Evolutionary conservation across 441 rosid species (phyloP).

Genomic region (Croton setiger): DNA sequence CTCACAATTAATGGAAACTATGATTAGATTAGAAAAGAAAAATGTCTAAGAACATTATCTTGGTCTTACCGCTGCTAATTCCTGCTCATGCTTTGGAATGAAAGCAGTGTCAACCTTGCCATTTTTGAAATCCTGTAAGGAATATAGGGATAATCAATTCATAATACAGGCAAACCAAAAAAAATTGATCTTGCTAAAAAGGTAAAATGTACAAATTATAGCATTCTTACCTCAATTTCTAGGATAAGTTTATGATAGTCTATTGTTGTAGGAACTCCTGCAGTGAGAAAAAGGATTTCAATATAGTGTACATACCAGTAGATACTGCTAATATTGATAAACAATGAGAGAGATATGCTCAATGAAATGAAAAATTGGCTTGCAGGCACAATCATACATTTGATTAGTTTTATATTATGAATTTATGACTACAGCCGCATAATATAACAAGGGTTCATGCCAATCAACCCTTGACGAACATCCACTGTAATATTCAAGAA

Average conservation of each 20-base stretch:
- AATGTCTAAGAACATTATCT: background rate
- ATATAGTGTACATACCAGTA: background rate
- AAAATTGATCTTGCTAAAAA: conserved; percentile 5
- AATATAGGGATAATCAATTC: background rate
- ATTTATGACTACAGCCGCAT: background rate
- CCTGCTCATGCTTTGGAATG: conserved; percentile 91
- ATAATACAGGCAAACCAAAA: conserved; percentile 9
- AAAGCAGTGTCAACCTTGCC: conserved; percentile 97
- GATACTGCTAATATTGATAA: no score
- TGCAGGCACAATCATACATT: background rate
- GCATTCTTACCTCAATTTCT: conserved; percentile 65
- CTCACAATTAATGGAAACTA: background rate
- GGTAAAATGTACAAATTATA: conserved; percentile 4
- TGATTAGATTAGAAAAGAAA: background rate
- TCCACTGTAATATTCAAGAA: background rate
- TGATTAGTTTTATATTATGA: background rate
- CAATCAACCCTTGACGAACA: background rate
- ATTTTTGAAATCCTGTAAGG: conserved; percentile 76
- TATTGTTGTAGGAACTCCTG: conserved; percentile 93
- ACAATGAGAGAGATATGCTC: background rate
- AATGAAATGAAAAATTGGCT: background rate
- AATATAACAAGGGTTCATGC: background rate
- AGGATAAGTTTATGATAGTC: conserved; percentile 96
- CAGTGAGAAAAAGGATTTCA: background rate
- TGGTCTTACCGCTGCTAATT: conserved; percentile 63